phyloP scores from a whole-genome alignment of 331 rosid genomes.

The Rhamnella rubrinervis region DNA sequence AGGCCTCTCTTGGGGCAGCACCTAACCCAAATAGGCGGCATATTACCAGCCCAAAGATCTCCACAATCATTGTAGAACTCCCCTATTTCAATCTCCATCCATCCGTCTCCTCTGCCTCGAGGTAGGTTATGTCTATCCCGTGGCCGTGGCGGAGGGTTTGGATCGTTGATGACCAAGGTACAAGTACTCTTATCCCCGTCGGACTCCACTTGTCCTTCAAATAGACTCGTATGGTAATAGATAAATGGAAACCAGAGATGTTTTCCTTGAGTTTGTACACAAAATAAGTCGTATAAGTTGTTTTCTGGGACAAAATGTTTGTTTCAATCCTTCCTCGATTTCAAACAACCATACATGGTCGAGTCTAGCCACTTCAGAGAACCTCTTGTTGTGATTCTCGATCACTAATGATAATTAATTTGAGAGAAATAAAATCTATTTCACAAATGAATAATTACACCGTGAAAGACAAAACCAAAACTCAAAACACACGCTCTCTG shows the following conservation, averaged over 20 bases:
- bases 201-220: conserved; percentile 4
- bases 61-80: conserved; percentile 25
- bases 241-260: background rate
- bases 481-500: too few species aligned
- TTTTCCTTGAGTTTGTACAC: conserved; percentile 13
- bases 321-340: background rate
- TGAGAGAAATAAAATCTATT: too few species aligned
- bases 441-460: too few species aligned
- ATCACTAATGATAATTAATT: too few species aligned
- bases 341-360: conserved; percentile 27
- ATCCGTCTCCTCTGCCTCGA: conserved; percentile 19
- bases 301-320: background rate
- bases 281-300: background rate
- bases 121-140: background rate
- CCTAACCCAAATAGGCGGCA: conserved; percentile 4
- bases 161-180: background rate
- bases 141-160: background rate
- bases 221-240: conserved; percentile 3
- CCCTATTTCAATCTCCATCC: conserved; percentile 37
- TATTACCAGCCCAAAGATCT: background rate
- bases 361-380: conserved; percentile 16
- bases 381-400: too few species aligned
- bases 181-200: too few species aligned
- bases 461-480: too few species aligned
- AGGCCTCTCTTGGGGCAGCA: conserved; percentile 1